These are phyloP conservation scores for Fremontodendron californicum DNA, from an alignment of 345 rosid species.

Conservation along the genomic window DNA sequence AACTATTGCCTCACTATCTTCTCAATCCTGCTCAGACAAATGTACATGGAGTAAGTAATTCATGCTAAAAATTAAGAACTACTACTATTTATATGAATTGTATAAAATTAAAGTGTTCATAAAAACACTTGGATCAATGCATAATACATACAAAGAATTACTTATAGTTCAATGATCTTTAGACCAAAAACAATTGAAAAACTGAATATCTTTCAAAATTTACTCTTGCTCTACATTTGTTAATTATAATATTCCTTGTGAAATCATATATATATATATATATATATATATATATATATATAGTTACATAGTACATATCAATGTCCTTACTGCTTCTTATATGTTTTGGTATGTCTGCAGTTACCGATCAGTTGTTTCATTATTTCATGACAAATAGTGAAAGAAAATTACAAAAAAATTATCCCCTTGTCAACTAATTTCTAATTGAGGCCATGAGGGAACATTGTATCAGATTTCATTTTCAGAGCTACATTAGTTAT, in stretches of 20 bases:
- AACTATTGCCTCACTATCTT: neutral
- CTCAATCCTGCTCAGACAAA: slow-evolving; percentile 2
- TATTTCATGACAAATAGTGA: slow-evolving; percentile 3
- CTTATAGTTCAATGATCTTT: neutral
- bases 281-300: neutral
- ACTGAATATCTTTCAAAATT: neutral
- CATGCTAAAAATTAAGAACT: neutral
- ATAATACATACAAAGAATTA: neutral
- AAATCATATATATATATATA: neutral
- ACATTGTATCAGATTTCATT: neutral
- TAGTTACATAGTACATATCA: neutral
- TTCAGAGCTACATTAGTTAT: neutral
- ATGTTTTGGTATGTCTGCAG: slow-evolving; percentile 12
- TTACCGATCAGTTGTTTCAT: slow-evolving; percentile 2
- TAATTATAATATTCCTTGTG: neutral
- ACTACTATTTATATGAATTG: neutral
- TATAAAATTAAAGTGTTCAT: neutral
- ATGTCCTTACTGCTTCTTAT: neutral
- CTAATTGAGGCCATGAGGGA: neutral
- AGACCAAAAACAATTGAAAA: neutral
- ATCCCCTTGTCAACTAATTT: neutral
- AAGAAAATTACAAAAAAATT: neutral
- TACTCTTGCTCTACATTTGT: neutral
- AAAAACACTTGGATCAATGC: slow-evolving; percentile 1
- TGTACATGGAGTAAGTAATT: neutral